Conservation (phyloP, 208 protist genomes). For the Crithidia mellificae region DNA sequence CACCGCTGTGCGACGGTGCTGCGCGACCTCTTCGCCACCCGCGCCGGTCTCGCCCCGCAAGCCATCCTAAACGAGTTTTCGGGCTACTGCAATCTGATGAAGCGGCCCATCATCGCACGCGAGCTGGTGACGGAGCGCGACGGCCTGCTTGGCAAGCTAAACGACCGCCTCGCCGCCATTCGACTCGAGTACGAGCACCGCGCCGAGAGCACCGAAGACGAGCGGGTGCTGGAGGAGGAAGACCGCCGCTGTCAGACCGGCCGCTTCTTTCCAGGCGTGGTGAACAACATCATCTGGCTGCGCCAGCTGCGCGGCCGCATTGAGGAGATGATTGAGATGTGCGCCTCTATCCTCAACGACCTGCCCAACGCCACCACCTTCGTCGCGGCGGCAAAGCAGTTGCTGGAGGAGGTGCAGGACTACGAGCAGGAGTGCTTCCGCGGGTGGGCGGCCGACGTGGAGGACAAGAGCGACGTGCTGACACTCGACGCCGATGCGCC, state of each 20-base stretch:
- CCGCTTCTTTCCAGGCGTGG: slow-evolving; percentile 89
- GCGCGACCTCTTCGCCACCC: slow-evolving; percentile 71
- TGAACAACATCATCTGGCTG: slow-evolving; percentile 92
- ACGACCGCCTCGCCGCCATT: slow-evolving; percentile 83
- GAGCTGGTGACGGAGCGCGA: slow-evolving; percentile 88
- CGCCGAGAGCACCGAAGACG: slow-evolving; percentile 70
- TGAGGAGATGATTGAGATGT: slow-evolving; percentile 82
- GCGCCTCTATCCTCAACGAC: slow-evolving; percentile 75
- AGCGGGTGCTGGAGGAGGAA: slow-evolving; percentile 78
- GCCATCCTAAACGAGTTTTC: slow-evolving; percentile 85
- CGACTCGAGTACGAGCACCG: slow-evolving; percentile 89
- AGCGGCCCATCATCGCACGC: slow-evolving; percentile 82
- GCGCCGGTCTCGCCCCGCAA: slow-evolving; percentile 75
- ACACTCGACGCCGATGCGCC: slow-evolving; percentile 82
- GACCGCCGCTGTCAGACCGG: slow-evolving; percentile 87
- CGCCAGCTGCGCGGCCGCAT: slow-evolving; percentile 79
- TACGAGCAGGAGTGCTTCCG: slow-evolving; percentile 86
- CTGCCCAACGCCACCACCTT: slow-evolving; percentile 71
- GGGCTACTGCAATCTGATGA: slow-evolving; percentile 81
- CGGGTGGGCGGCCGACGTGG: slow-evolving; percentile 77
- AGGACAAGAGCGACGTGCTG: slow-evolving; percentile 65
- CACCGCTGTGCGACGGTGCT: slow-evolving; percentile 79
- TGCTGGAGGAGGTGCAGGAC: slow-evolving; percentile 85
- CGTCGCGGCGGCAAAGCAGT: slow-evolving; percentile 43
- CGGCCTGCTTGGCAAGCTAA: slow-evolving; percentile 82